Evolutionary conservation across 2,329 filamentous ascomycete genomes (phyloP), one percentile per base, ranked within the genome.

Genomic region (Coniochaeta pulveracea): DNA sequence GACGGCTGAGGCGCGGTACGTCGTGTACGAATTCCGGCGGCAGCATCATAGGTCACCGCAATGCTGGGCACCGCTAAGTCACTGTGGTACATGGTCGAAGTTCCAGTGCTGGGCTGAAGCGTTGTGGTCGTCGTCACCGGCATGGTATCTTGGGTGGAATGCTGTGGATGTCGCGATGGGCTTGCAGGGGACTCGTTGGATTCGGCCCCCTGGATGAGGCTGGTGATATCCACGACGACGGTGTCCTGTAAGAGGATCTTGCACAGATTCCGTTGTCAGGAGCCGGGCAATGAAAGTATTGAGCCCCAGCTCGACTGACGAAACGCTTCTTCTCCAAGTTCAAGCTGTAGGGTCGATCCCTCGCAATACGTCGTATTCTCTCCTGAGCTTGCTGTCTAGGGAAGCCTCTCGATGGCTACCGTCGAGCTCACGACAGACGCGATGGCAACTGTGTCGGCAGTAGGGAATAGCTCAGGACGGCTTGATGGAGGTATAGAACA

Each of bases 181-280:
- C 66, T 63, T 40, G 59, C 58, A 47, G 67, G 66, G 57, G 78
- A 77, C 70, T 82, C 78, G 71, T 76, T 64, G 60, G 80, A 78
- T 70, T 76, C 76, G 54, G 76, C 64, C 54, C 69, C 72, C 70
- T 88, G 84, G 60, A 94, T 73, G 46, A 94, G 74, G 46, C 81
- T 79, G 61, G 83, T 76, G 81, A 94, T 93, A 88, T 94, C 86
- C 86, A 94, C 80, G 73, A 69, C 88, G 76, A 66, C 74, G 72
- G 69, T 69, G 46, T 52, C 52, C 56, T 43, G 46, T 45, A 32
- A 36, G 33, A n/a, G n/a, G n/a, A n/a, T n/a, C n/a, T n/a, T n/a
- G n/a, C n/a, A n/a, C n/a, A n/a, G n/a, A n/a, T n/a, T n/a, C n/a
- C n/a, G n/a, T n/a, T n/a, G n/a, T n/a, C n/a, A n/a, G n/a, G n/a